Evolutionary conservation across 2,329 filamentous ascomycete species (phyloP), one percentile per base, ranked within the genome.

Genomic region (Alternaria incomplexa): DNA sequence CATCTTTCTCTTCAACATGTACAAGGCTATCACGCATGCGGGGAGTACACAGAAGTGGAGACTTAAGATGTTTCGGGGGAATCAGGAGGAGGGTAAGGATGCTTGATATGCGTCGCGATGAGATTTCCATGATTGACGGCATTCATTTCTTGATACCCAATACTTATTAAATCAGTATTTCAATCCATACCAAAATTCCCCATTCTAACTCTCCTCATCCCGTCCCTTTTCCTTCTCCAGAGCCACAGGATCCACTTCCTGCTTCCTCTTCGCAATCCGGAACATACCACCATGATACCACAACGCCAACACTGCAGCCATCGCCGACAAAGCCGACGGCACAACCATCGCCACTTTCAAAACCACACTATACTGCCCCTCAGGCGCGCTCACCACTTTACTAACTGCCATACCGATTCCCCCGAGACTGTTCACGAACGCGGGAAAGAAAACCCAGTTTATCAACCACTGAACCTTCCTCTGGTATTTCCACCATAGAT

Each of bases 381-480:
- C 80, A 62, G 86, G 86, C 5, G 87, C 80, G 66, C 82, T 83
- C 5, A 85, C 78, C 8, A 17, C 36, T 40, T 40, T 40, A 40
- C 36, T 40, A 6, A 87, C 66, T 1, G 85, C 85, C 1, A 82
- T 83, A 7, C 87, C 77, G 26, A 87, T 65, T 1, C 85, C 86
- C 6, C 84, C 85, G 13, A 84, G 66, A 13, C 82, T 83, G 70
- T 86, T 86, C 55, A 86, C 62, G 56, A 72, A 50, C 15, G 71
- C 73, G 40, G 71, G 81, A 63, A 86, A 62, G 65, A 87, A 85
- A 12, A 87, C 76, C 59, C 81, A 79, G 69, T 86, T 85, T 9
- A 86, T 78, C 22, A 87, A 77, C 85, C 85, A 88, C 17, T 87
- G 80, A 60, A 87, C 86, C 65, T 87, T 87, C 15, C 73, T 69